phyloP scores from a whole-genome alignment of 2,329 filamentous ascomycete species.

The Colletotrichum simmondsii region DNA sequence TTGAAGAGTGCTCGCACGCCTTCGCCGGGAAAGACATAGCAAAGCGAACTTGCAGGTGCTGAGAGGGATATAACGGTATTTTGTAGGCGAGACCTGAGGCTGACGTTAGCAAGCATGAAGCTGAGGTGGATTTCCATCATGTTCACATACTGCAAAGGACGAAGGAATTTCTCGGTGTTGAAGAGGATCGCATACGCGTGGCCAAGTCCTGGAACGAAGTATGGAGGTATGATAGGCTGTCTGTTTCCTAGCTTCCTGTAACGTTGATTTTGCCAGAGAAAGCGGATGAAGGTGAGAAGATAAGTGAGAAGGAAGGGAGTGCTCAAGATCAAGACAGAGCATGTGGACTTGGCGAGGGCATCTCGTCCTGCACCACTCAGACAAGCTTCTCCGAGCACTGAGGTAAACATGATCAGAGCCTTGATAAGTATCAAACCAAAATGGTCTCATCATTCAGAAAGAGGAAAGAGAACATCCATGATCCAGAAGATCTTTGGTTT shows the following conservation, averaged over 20 bases:
- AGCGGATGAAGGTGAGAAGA: background rate
- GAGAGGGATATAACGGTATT: background rate
- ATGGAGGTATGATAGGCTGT: background rate
- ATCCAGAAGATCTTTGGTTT: background rate
- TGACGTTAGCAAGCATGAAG: background rate
- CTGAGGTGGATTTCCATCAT: background rate
- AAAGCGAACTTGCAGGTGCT: background rate
- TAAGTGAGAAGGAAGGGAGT: background rate
- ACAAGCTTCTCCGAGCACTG: no score
- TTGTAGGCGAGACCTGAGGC: background rate
- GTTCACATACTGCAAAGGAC: background rate
- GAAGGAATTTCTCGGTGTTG: conserved; percentile 8
- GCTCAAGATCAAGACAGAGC: background rate
- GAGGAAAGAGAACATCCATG: background rate
- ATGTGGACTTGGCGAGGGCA: no score
- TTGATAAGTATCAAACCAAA: accelerated
- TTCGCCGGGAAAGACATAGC: conserved; percentile 23
- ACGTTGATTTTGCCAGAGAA: background rate
- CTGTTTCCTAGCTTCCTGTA: background rate
- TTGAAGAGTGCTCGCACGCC: conserved; percentile 9
- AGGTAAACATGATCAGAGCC: background rate
- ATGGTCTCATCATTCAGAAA: background rate
- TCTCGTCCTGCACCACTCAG: background rate
- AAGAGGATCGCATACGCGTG: conserved; percentile 1
- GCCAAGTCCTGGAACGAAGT: background rate